Evolutionary conservation across 1,139 yeast genomes (phyloP), one percentile per base, ranked within the genome.

Genomic region (Kazachstania sp.): DNA sequence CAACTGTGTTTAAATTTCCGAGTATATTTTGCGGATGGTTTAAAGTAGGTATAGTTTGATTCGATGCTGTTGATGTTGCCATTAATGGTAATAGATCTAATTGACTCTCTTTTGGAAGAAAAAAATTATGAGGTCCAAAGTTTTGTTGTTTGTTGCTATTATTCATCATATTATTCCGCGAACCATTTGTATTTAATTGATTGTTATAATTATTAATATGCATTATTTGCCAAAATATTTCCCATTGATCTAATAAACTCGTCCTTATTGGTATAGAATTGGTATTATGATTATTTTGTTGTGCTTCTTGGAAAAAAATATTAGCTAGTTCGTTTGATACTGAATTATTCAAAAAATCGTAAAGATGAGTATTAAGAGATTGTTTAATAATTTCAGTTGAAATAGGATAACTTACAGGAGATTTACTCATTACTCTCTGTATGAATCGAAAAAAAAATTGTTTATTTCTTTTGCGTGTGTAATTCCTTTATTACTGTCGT

Each of bases 281-380:
- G 15, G 4, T n/a, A 32, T n/a, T 32, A 15, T 32, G 15, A 5
- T 32, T 31, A 11, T 31, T 32, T 15, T 32, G 11, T 15, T 15
- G 15, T 32, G 16, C 8, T 13, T 32, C 36, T 15, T 15, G 36
- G 8, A 32, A 18, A 32, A 32, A 32, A 4, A 18, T 32, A 4
- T 32, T 32, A 15, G 36, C 36, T 32, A 15, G 8, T 15, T n/a
- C 36, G 15, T 15, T 15, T 15, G 36, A 32, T 32, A 32, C 15
- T 13, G 36, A 15, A 32, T 88, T 88, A 58, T 84, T 67, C 51
- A 90, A 71, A 59, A 87, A 90, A 67, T 90, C 97, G 63, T 86
- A 86, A 39, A 90, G 83, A 65, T 87, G 88, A 16, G 90, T 86
- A 60, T 88, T 86, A 37, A 46, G 39, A 32, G 28, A 43, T 39